Percentiles rank a stretch among this genome's conserved stretches.
Conservation (phyloP, 768 basidiomycete genomes). For the Gymnopilus junonius region DNA sequence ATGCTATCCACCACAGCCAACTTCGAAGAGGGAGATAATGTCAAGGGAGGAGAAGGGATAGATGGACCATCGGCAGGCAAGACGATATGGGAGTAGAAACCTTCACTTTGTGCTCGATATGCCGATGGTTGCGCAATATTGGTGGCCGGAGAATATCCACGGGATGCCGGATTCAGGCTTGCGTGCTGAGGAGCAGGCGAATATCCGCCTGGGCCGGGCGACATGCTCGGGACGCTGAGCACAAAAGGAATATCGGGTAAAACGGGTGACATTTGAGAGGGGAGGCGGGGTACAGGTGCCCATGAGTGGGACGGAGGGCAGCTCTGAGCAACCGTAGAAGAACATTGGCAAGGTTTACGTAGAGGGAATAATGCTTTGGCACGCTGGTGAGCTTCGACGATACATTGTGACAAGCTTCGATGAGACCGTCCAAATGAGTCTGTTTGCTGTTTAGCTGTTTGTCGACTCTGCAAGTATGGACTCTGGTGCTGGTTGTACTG, state of each 20-base stretch:
- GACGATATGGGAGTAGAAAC: slow-evolving; percentile 37
- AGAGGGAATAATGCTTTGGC: slow-evolving; percentile 46
- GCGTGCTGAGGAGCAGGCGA: background rate
- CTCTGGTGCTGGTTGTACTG: slow-evolving; percentile 11
- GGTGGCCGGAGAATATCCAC: slow-evolving; percentile 14
- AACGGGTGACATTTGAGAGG: slow-evolving; percentile 37
- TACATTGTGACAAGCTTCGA: slow-evolving; percentile 47
- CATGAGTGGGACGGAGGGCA: slow-evolving; percentile 51
- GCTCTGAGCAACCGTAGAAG: slow-evolving; percentile 24
- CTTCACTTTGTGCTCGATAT: slow-evolving; percentile 20
- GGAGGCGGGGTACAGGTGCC: slow-evolving; percentile 43
- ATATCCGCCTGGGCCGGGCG: slow-evolving; percentile 8
- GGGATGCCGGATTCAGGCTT: background rate
- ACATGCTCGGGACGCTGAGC: slow-evolving; percentile 14
- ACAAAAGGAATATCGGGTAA: slow-evolving; percentile 29
- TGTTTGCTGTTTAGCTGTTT: slow-evolving; percentile 24
- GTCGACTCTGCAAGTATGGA: slow-evolving; percentile 20
- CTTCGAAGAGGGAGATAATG: slow-evolving; percentile 38
- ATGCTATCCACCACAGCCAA: slow-evolving; percentile 47
- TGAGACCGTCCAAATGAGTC: slow-evolving; percentile 48
- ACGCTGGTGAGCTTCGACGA: slow-evolving; percentile 50
- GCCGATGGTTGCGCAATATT: slow-evolving; percentile 10
- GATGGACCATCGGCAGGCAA: slow-evolving; percentile 33
- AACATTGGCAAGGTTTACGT: slow-evolving; percentile 49
- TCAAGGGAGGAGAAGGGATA: slow-evolving; percentile 26